Conservation (phyloP, 495 filamentous ascomycete species). For the Penicillium bovifimosum region DNA sequence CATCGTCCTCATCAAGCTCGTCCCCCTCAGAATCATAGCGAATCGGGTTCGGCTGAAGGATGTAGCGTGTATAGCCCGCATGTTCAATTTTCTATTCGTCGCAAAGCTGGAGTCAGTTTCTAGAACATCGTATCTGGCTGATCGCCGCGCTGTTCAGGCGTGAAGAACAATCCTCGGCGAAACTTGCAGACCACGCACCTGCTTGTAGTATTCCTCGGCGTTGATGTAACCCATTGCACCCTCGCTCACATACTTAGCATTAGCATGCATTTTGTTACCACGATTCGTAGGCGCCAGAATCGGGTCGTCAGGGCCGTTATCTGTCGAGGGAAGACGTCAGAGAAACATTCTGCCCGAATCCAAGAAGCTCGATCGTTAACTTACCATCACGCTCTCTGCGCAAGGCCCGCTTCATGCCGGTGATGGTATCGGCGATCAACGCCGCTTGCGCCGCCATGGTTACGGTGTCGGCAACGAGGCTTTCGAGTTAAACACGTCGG, state of each 20-base stretch:
- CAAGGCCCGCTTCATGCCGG: conserved; percentile 69
- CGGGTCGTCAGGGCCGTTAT: conserved; percentile 80
- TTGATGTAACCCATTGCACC: conserved; percentile 65
- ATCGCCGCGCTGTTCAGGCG: conserved; percentile 3
- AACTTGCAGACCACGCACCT: conserved; percentile 49
- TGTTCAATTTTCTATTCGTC: conserved; percentile 67
- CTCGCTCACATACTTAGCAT: conserved; percentile 71
- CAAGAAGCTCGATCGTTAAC: conserved; percentile 6
- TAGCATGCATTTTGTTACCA: conserved; percentile 83
- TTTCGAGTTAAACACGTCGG: conserved; percentile 17
- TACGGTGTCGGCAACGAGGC: conserved; percentile 17
- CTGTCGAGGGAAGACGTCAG: conserved; percentile 39
- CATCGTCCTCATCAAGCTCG: conserved; percentile 66
- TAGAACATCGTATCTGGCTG: conserved; percentile 6
- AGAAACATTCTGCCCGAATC: neutral
- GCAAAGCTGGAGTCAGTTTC: conserved; percentile 3
- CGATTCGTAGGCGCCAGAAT: conserved; percentile 79
- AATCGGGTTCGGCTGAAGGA: conserved; percentile 69
- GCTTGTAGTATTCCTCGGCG: conserved; percentile 75
- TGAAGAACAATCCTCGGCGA: neutral
- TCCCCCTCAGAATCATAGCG: conserved; percentile 83
- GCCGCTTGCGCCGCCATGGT: conserved; percentile 68
- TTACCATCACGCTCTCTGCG: conserved; percentile 57
- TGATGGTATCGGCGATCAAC: conserved; percentile 66
- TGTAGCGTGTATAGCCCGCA: conserved; percentile 76